Evolutionary conservation across 2,329 filamentous ascomycete species (phyloP).

Genomic region (Ilyonectria destructans): DNA sequence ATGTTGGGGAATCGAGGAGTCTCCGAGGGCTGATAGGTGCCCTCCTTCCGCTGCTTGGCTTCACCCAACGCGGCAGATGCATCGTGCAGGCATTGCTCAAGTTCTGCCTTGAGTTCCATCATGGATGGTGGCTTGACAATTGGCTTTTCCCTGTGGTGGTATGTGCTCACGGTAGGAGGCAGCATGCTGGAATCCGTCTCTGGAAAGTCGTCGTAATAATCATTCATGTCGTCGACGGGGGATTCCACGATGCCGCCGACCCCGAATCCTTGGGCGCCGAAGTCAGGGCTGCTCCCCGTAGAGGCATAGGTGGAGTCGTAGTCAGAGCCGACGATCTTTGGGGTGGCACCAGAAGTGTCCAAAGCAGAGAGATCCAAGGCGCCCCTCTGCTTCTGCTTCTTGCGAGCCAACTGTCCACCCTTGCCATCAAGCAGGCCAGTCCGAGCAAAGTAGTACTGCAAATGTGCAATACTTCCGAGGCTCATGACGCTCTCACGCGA

Average conservation of each 20-base stretch:
- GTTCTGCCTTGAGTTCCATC: conserved; percentile 78
- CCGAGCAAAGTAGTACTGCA: conserved; percentile 98
- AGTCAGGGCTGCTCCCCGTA: conserved; percentile 73
- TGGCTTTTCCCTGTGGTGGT: conserved; percentile 87
- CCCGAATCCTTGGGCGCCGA: conserved; percentile 59
- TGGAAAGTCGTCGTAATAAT: conserved; percentile 72
- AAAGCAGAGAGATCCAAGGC: conserved; percentile 73
- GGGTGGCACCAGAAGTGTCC: conserved; percentile 53
- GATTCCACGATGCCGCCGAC: conserved; percentile 63
- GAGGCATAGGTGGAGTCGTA: conserved; percentile 74
- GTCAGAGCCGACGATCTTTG: conserved; percentile 64
- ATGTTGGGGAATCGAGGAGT: conserved; percentile 57
- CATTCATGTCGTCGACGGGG: conserved; percentile 62
- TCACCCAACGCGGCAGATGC: conserved; percentile 79
- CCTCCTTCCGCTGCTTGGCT: conserved; percentile 60
- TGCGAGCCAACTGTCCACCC: conserved; percentile 86
- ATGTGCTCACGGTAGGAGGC: conserved; percentile 97
- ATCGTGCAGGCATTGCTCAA: conserved; percentile 79
- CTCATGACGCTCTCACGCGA: conserved; percentile 97
- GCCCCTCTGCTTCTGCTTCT: conserved; percentile 73
- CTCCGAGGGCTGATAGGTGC: conserved; percentile 50
- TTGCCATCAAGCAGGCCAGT: conserved; percentile 96
- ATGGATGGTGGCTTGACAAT: conserved; percentile 89
- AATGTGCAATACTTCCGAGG: conserved; percentile 94
- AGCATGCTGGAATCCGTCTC: conserved; percentile 85